Evolutionary conservation across 371 early-diverging fungal species (phyloP).

Genomic region (Chytridium lagenaria): DNA sequence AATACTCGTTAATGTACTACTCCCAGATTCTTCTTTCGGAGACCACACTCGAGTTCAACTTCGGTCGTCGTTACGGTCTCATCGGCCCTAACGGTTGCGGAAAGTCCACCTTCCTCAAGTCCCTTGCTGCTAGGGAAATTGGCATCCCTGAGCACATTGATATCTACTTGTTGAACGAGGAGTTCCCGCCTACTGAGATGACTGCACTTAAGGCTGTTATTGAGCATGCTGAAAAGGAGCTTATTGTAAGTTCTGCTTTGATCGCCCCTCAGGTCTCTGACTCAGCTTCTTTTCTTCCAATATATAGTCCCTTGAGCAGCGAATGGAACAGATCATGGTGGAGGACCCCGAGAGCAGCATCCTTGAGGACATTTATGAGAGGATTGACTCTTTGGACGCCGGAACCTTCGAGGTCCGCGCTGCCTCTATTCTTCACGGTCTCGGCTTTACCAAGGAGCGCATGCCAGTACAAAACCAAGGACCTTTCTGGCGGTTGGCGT

Average conservation of each 20-base stretch:
- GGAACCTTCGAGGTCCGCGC: conserved; percentile 95
- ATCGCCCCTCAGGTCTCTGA: background rate
- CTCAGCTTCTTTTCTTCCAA: background rate
- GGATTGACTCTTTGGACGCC: conserved; percentile 91
- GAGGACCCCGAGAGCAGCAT: conserved; percentile 86
- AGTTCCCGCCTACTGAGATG: conserved; percentile 91
- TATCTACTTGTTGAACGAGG: conserved; percentile 94
- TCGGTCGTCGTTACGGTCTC: conserved; percentile 96
- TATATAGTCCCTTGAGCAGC: conserved; percentile 79
- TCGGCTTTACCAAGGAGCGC: conserved; percentile 89
- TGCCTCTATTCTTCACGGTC: conserved; percentile 87
- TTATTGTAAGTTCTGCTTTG: conserved; percentile 63
- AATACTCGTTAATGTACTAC: conserved; percentile 90
- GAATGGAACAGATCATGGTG: conserved; percentile 85
- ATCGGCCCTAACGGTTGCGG: conserved; percentile 98
- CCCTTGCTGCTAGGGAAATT: conserved; percentile 92
- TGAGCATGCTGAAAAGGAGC: conserved; percentile 84
- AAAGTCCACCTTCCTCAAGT: conserved; percentile 96
- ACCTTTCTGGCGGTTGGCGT: conserved; percentile 99
- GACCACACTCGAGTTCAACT: conserved; percentile 95
- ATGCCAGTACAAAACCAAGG: conserved; percentile 89
- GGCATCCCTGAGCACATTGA: conserved; percentile 97
- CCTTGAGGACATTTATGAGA: conserved; percentile 93
- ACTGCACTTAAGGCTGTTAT: conserved; percentile 93
- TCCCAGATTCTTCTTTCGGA: conserved; percentile 92